Percentiles rank a stretch among this genome's conserved stretches.
Evolutionary conservation across 139 green algal genomes (phyloP).

Genomic region (Chloropicon primus): DNA sequence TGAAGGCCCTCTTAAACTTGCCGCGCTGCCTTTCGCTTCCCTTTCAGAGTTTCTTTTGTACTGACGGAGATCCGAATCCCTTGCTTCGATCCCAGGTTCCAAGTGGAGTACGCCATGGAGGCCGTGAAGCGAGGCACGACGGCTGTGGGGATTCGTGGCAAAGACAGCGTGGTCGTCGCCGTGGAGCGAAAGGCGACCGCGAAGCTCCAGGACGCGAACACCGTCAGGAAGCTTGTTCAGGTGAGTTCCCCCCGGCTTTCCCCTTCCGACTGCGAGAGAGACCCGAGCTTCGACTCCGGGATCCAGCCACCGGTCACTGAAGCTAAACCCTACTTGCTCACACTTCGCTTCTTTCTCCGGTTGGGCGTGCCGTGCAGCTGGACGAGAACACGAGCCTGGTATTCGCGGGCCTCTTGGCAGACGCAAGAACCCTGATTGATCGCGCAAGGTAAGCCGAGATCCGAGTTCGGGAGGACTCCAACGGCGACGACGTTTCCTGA

Average conservation of each 20-base stretch:
- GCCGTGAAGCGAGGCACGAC: constrained; percentile 86
- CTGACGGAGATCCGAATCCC: too few relatives aligned
- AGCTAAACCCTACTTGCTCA: not conserved
- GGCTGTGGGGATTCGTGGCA: constrained; percentile 82
- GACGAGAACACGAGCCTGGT: constrained; percentile 94
- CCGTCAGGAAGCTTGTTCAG: constrained; percentile 86
- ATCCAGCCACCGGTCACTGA: too few relatives aligned
- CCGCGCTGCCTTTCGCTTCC: too few relatives aligned
- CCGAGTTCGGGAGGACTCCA: too few relatives aligned
- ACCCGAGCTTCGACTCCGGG: too few relatives aligned
- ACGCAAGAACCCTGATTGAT: constrained; percentile 92
- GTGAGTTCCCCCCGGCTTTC: not conserved
- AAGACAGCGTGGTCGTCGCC: constrained; percentile 4
- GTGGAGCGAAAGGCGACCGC: constrained; percentile 92
- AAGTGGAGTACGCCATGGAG: constrained; percentile 97
- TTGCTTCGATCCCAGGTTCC: constrained; percentile 35
- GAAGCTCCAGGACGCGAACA: constrained; percentile 88
- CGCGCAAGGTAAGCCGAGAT: constrained; percentile 34
- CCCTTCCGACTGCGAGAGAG: not conserved
- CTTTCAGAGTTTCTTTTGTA: too few relatives aligned
- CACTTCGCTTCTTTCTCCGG: too few relatives aligned
- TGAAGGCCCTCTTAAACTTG: too few relatives aligned
- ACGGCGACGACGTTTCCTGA: too few relatives aligned
- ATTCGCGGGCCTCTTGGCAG: constrained; percentile 90
- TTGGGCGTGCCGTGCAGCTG: too few relatives aligned